Evolutionary conservation across 2,329 filamentous ascomycete genomes (phyloP).

Genomic region (Claviceps arundinis): DNA sequence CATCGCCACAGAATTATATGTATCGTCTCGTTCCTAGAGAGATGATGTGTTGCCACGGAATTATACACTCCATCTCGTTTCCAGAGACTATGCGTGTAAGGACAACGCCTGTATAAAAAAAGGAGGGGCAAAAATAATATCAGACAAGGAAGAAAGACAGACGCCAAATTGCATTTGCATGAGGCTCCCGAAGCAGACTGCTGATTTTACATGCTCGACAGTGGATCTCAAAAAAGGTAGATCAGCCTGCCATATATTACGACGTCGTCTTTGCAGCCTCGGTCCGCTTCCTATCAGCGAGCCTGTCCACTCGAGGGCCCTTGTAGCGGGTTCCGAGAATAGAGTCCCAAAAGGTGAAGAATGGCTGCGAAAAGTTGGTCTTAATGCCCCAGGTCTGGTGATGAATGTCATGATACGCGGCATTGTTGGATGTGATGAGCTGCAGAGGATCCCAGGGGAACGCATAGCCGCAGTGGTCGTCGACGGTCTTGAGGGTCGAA

Average conservation of each 20-base stretch:
- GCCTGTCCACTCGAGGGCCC: slow-evolving; percentile 38
- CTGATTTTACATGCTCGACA: not conserved
- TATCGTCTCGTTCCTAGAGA: not conserved
- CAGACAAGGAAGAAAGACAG: not conserved
- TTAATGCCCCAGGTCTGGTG: slow-evolving; percentile 99
- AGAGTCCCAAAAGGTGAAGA: slow-evolving; percentile 92
- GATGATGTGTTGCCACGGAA: not conserved
- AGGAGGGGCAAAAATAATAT: not conserved
- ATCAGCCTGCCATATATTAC: not conserved
- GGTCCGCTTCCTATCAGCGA: slow-evolving; percentile 24
- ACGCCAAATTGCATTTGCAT: not conserved
- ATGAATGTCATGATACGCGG: slow-evolving; percentile 93
- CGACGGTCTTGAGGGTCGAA: slow-evolving; percentile 90
- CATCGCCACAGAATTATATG: no score
- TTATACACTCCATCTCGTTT: not conserved
- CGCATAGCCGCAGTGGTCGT: slow-evolving; percentile 94
- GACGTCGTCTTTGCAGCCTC: slow-evolving; percentile 13
- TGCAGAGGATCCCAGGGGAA: slow-evolving; percentile 92
- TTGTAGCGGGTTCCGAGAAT: slow-evolving; percentile 72
- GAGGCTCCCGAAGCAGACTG: not conserved
- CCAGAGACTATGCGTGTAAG: not conserved
- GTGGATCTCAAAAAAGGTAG: not conserved
- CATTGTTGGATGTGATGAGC: slow-evolving; percentile 86
- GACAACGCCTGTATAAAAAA: not conserved
- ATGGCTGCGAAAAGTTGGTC: slow-evolving; percentile 80